A percentile compares a stretch with the other conserved stretches of the same genome.
These are phyloP conservation scores for Ogataea methanolica DNA, from an alignment of 805 yeast species.

Conservation along the genomic window DNA sequence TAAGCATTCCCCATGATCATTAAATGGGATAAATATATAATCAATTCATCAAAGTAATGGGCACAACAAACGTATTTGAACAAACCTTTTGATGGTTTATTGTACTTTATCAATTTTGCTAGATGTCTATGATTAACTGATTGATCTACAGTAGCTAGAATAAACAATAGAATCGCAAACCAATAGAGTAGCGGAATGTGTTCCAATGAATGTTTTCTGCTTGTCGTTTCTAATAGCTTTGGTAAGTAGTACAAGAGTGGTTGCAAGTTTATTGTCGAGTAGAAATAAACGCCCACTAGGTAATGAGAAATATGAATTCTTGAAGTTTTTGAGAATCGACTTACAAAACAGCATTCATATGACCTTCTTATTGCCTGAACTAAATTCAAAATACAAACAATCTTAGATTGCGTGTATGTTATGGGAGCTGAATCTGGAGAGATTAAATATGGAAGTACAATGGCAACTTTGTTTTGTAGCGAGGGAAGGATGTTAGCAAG, in stretches of 20 bases:
- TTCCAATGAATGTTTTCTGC: constrained; percentile 1
- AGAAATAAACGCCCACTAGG: constrained; percentile 58
- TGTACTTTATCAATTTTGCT: constrained; percentile 48
- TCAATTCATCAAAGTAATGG: constrained; percentile 65
- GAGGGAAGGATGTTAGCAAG: no score
- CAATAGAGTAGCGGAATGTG: neutral
- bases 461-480: neutral
- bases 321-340: constrained; percentile 42
- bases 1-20: constrained; percentile 14
- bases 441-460: neutral
- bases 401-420: constrained; percentile 2
- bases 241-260: constrained; percentile 20
- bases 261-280: constrained; percentile 41
- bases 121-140: constrained; percentile 45
- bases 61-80: constrained; percentile 55
- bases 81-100: constrained; percentile 46
- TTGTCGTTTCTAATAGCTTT: neutral
- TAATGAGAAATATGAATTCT: constrained; percentile 66
- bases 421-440: constrained; percentile 4
- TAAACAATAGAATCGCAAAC: constrained; percentile 19
- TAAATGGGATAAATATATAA: constrained; percentile 41
- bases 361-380: constrained; percentile 54
- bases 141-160: constrained; percentile 41
- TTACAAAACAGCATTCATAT: constrained; percentile 48
- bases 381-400: constrained; percentile 20